phyloP scores from a whole-genome alignment of 176 grass and related monocot genomes.

The Oryza coarctata region DNA sequence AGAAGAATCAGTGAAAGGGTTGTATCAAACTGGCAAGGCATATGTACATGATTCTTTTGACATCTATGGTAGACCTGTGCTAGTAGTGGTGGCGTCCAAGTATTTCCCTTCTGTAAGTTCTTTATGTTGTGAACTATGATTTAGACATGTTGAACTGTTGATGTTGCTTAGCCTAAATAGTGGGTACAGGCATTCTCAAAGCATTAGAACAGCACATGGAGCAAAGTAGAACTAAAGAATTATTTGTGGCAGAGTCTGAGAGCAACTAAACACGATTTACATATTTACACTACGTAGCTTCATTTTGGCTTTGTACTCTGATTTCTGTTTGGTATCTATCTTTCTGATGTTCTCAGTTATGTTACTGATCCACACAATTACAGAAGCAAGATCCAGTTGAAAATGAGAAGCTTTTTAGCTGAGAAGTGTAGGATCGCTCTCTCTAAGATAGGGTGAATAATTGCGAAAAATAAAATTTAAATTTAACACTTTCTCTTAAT shows the following conservation, averaged over 20 bases:
- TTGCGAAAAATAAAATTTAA: too few species aligned
- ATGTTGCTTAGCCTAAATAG: background rate
- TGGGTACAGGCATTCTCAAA: background rate
- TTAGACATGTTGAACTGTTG: conserved; percentile 10
- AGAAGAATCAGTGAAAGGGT: conserved; percentile 68
- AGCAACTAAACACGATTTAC: background rate
- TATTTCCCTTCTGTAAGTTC: conserved; percentile 71
- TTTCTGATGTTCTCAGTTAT: background rate
- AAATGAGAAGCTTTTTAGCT: conserved; percentile 77
- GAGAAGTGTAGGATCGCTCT: too few species aligned
- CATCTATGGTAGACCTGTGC: conserved; percentile 63
- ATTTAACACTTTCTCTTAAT: too few species aligned
- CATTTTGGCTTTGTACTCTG: background rate
- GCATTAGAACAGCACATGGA: background rate
- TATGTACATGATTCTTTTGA: conserved; percentile 85
- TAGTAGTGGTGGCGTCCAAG: conserved; percentile 74
- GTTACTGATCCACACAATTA: conserved; percentile 2
- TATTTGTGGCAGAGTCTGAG: background rate
- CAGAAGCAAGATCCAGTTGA: conserved; percentile 70
- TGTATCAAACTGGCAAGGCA: conserved; percentile 74
- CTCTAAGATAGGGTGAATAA: too few species aligned
- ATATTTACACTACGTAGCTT: background rate
- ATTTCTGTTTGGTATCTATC: background rate
- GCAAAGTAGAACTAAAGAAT: background rate
- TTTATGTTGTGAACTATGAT: background rate